Conservation (phyloP, 352 stramenopile genomes). For the Lagenidium giganteum region DNA sequence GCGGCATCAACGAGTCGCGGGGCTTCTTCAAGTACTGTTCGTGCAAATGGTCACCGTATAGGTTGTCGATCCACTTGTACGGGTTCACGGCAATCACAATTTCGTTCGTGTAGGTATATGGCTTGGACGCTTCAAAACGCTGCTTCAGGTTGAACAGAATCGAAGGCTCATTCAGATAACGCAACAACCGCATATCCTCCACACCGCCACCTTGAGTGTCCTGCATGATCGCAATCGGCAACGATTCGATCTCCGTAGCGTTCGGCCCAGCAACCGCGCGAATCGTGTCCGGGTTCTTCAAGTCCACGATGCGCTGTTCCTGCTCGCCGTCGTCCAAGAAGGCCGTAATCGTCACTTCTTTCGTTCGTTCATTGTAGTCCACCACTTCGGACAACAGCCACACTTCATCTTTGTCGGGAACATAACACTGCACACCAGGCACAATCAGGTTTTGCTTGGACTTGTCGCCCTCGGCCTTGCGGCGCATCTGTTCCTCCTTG, state of each 20-base stretch:
- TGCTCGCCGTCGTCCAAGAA: conserved; percentile 58
- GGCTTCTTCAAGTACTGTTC: conserved; percentile 75
- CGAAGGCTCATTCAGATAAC: conserved; percentile 90
- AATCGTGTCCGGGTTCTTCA: conserved; percentile 84
- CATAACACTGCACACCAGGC: conserved; percentile 84
- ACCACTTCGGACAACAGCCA: conserved; percentile 82
- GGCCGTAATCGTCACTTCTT: conserved; percentile 75
- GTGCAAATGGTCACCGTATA: conserved; percentile 88
- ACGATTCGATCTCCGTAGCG: conserved; percentile 76
- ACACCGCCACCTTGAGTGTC: conserved; percentile 72
- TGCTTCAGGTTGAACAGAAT: conserved; percentile 94
- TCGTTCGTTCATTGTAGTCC: conserved; percentile 77
- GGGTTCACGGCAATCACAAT: conserved; percentile 98
- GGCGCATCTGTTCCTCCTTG: conserved; percentile 76
- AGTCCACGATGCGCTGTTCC: conserved; percentile 67
- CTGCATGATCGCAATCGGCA: conserved; percentile 79
- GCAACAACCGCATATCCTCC: conserved; percentile 83
- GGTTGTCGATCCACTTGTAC: conserved; percentile 92
- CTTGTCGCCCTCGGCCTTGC: conserved; percentile 45
- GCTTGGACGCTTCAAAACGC: conserved; percentile 86
- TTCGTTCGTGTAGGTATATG: conserved; percentile 97
- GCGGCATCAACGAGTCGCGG: conserved; percentile 57
- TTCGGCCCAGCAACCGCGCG: conserved; percentile 67
- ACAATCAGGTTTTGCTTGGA: conserved; percentile 85
- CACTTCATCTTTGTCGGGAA: conserved; percentile 83